A percentile compares a stretch with the other conserved stretches of the same genome.
Conservation (phyloP, 805 yeast genomes). For the Candida ortonii region DNA sequence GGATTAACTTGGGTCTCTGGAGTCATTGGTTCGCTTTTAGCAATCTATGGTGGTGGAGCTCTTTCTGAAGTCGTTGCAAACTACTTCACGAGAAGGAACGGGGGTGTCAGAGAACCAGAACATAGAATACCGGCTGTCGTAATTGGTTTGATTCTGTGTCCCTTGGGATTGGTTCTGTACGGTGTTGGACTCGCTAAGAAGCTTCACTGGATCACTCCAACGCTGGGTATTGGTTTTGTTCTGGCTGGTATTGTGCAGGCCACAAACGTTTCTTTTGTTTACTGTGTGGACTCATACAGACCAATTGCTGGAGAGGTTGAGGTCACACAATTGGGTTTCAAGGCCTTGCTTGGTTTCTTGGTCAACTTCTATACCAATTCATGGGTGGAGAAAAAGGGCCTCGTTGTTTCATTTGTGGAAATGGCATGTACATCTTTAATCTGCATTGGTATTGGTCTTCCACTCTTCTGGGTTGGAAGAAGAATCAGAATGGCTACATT, state of each 20-base stretch:
- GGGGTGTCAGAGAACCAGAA: slow-evolving; percentile 11
- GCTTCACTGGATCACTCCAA: slow-evolving; percentile 10
- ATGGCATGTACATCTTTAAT: slow-evolving; percentile 10
- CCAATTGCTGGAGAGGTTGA: slow-evolving; percentile 12
- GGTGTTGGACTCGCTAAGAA: slow-evolving; percentile 7
- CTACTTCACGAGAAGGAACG: slow-evolving; percentile 8
- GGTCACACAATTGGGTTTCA: slow-evolving; percentile 11
- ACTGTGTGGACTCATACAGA: slow-evolving; percentile 12
- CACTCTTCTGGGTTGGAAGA: slow-evolving; percentile 10
- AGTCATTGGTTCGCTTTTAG: slow-evolving; percentile 8
- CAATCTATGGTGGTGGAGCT: slow-evolving; percentile 10
- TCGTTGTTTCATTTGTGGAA: slow-evolving; percentile 6
- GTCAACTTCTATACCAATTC: slow-evolving; percentile 10
- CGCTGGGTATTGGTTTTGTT: slow-evolving; percentile 7
- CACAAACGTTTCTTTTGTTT: slow-evolving; percentile 11
- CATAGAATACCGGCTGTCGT: slow-evolving; percentile 9
- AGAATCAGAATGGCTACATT: slow-evolving; percentile 7
- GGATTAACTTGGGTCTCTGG: slow-evolving; percentile 10
- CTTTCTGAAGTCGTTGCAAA: slow-evolving; percentile 9
- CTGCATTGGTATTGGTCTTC: slow-evolving; percentile 8
- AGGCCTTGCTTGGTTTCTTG: slow-evolving; percentile 10
- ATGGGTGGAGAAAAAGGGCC: slow-evolving; percentile 8
- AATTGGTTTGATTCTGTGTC: slow-evolving; percentile 6
- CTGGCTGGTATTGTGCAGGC: slow-evolving; percentile 11
- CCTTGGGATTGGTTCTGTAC: slow-evolving; percentile 7